Percentiles rank a stretch among this genome's conserved stretches.
Evolutionary conservation across 2,329 filamentous ascomycete genomes (phyloP).

Genomic region (Chaetomium sp.): DNA sequence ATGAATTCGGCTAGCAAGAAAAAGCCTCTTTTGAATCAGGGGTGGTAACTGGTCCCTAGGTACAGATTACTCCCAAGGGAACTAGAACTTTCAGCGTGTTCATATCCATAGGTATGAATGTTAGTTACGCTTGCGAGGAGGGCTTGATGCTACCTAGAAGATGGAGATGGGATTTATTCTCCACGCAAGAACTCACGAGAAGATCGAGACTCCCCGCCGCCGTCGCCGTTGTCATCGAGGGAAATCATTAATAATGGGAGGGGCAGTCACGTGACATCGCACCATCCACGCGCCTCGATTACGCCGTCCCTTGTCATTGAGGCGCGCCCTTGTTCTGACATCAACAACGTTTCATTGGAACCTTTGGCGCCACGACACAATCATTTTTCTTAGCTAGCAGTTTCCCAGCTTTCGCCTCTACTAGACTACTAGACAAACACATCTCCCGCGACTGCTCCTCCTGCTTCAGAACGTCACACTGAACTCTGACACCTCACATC

Average conservation of each 20-base stretch:
- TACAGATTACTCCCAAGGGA: neutral
- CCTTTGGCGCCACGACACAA: neutral
- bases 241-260: neutral
- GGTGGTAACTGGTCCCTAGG: too few relatives aligned
- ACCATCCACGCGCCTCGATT: slow-evolving; percentile 24
- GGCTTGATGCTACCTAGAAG: neutral
- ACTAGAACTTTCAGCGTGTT: neutral
- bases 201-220: neutral
- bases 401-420: neutral
- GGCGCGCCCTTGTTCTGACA: slow-evolving; percentile 29
- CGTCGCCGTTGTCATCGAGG: neutral
- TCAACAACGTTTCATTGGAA: neutral
- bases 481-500: neutral
- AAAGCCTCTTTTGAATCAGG: neutral
- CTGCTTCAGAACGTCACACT: neutral
- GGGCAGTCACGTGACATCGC: slow-evolving; percentile 27
- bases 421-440: neutral
- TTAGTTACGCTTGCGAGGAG: neutral
- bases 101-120: neutral
- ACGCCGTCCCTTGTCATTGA: neutral
- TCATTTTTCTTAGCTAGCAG: too few relatives aligned
- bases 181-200: neutral
- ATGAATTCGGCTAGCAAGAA: neutral
- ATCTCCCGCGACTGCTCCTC: too few relatives aligned
- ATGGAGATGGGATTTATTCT: too few relatives aligned